Base-by-base conservation (phyloP, 73 alveolate species). In the Stentor coeruleus region DNA sequence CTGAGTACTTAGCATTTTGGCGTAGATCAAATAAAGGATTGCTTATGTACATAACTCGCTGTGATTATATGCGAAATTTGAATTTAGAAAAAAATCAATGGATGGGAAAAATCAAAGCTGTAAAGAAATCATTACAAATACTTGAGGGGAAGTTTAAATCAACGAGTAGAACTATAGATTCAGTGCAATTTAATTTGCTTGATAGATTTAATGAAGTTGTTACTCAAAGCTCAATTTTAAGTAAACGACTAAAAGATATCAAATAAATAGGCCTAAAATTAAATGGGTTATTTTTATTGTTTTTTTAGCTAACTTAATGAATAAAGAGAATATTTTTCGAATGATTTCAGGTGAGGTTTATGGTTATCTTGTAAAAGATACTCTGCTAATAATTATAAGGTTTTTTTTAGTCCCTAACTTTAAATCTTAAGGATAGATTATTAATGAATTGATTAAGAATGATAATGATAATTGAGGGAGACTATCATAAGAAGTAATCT, bases 1-100 rank as follows among this genome's bases (percentile, higher is more conserved):
- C 41, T 33, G 79, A 66, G 37, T 20, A 20, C 39, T 31, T 66
- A 14, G n/a, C 33, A 26, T 66, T 66, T 33, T 66, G 79, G 79
- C n/a, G 37, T 28, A 66, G 39, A 33, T 20, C 11, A 28, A 66
- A 20, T 66, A 20, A 20, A 0, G 79, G 40, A 1, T 26, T 40
- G 1, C 14, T 33, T 1, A 15, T 40, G 15, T 66, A 26, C 37
- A 20, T 66, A 66, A 20, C n/a, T 11, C 40, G 37, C 11, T 66
- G 79, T 2, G 37, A 31, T 40, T 66, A 49, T 20, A 6, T 49
- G 28, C 37, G 41, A 31, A 66, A 66, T 11, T 26, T 20, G 39
- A 66, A 66, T 26, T 40, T 66, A 26, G 79, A 66, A 31, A 66
- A 66, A 31, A 31, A 66, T 31, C 79, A 66, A 66, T 66, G 79